A percentile compares a stretch with the other conserved stretches of the same genome.
Conservation (phyloP, 2,329 filamentous ascomycete species). For the Stagonosporopsis cucurbitacearum region DNA sequence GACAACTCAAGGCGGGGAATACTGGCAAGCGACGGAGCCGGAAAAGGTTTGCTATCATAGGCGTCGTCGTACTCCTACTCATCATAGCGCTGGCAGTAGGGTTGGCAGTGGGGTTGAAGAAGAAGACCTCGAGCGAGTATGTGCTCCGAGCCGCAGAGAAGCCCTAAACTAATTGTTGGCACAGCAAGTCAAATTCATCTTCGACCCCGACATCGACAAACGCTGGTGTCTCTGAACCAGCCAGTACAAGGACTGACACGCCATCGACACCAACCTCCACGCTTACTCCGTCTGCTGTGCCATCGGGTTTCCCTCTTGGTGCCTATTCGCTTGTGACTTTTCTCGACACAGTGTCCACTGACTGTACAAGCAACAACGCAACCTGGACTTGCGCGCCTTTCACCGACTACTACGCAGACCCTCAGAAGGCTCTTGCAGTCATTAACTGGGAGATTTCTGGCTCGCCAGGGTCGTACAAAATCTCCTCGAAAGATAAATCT, state of each 20-base stretch:
- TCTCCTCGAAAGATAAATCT: conserved; percentile 60
- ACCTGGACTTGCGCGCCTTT: conserved; percentile 71
- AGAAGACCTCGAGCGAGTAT: conserved; percentile 39
- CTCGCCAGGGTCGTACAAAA: conserved; percentile 52
- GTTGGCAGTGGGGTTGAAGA: conserved; percentile 52
- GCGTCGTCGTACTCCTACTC: conserved; percentile 38
- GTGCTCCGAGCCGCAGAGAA: background rate
- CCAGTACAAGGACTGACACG: conserved; percentile 12
- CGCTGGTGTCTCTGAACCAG: conserved; percentile 9
- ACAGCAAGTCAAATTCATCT: conserved; percentile 2
- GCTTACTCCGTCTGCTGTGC: conserved; percentile 24
- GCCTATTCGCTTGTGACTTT: conserved; percentile 67
- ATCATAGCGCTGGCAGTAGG: conserved; percentile 50
- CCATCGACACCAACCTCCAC: conserved; percentile 26
- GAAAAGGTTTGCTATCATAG: conserved; percentile 48
- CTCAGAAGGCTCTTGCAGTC: conserved; percentile 54
- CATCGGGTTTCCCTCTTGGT: conserved; percentile 64
- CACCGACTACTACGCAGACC: conserved; percentile 55
- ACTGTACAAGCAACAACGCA: conserved; percentile 64
- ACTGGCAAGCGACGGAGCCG: conserved; percentile 46
- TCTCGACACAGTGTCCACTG: conserved; percentile 60
- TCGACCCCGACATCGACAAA: conserved; percentile 3
- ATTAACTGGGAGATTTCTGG: conserved; percentile 68
- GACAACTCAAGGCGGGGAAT: conserved; percentile 18
- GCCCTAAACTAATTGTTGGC: conserved; percentile 7